These are phyloP conservation scores for Lanmaoa pseudosensibilis DNA, from an alignment of 768 basidiomycete genomes.

Conservation along the genomic window DNA sequence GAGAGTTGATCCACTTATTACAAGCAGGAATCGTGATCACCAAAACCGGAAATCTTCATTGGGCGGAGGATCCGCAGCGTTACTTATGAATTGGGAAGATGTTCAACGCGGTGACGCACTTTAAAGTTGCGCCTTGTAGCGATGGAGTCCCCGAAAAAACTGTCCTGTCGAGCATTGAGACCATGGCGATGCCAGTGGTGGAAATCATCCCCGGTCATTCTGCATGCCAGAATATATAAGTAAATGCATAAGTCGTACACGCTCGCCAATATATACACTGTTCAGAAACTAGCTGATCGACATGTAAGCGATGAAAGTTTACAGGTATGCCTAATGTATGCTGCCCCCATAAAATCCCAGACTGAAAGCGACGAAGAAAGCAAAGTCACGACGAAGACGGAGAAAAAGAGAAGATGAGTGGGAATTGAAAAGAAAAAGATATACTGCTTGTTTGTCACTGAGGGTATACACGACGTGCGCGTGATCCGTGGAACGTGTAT, in stretches of 20 bases:
- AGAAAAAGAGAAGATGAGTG: background rate
- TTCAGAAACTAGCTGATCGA: background rate
- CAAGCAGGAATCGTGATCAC: background rate
- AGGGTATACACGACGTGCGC: slow-evolving; percentile 8
- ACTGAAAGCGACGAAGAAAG: slow-evolving; percentile 1
- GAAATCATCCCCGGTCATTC: background rate
- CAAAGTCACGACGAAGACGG: background rate
- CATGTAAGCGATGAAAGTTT: background rate
- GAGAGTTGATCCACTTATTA: background rate
- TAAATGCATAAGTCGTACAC: background rate
- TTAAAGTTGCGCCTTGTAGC: too few relatives aligned
- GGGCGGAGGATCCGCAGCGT: background rate
- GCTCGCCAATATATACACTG: background rate
- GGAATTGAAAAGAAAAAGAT: background rate
- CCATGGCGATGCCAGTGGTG: too few relatives aligned
- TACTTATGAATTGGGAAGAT: background rate
- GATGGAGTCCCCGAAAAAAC: too few relatives aligned
- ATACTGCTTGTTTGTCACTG: background rate
- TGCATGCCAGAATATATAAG: background rate
- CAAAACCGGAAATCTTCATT: background rate
- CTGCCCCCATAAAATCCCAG: background rate
- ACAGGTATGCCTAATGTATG: slow-evolving; percentile 4
- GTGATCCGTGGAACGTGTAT: background rate
- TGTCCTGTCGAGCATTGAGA: background rate
- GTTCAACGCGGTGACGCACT: background rate